Evolutionary conservation across 768 basidiomycete genomes (phyloP), one percentile per base, ranked within the genome.

Genomic region (Tremella mesenterica): DNA sequence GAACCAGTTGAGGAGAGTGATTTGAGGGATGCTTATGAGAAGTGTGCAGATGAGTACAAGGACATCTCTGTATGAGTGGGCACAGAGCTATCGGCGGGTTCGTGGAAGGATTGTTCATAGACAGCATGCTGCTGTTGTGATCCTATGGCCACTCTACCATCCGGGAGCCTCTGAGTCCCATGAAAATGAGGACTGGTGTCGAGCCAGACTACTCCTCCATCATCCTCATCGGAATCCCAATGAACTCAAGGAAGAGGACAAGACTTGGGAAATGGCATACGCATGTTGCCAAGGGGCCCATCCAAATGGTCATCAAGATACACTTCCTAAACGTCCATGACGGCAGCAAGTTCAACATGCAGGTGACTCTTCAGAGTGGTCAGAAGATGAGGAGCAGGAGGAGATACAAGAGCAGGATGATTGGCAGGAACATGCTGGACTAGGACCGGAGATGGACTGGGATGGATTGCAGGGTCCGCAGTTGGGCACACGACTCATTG

Each of bases 141-240:
- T 18, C 10, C 33, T 34, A 10, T 34, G 33, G 33, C 33, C 33
- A 18, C 33, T 18, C 33, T 34, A 34, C 33, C 33, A 34, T 34
- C 46, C 46, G 12, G 26, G 23, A 48, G 14, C 12, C 9, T 13
- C 13, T 10, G 46, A 29, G 13, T 27, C 46, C 9, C 10, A 48
- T 8, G 46, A 25, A 48, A 29, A 9, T 12, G 12, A 48, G 30
- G 27, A 49, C 48, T 49, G 48, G 48, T 31, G 48, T 25, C 48
- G 48, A 4, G 48, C 48, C 13, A 49, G 34, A 31, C 5, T 49
- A 5, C 12, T 49, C 14, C 48, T 49, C 4, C 48, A 49, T 6
- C 48, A 49, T 49, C 48, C 48, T 4, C 48, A 31, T 18, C 48
- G 48, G 12, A 45, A 4, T 7, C 18, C 48, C 27, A 25, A 13